A percentile compares a stretch with the other conserved stretches of the same genome.
Evolutionary conservation across 805 yeast genomes (phyloP).

Genomic region (Kurtzmaniella cleridarum): DNA sequence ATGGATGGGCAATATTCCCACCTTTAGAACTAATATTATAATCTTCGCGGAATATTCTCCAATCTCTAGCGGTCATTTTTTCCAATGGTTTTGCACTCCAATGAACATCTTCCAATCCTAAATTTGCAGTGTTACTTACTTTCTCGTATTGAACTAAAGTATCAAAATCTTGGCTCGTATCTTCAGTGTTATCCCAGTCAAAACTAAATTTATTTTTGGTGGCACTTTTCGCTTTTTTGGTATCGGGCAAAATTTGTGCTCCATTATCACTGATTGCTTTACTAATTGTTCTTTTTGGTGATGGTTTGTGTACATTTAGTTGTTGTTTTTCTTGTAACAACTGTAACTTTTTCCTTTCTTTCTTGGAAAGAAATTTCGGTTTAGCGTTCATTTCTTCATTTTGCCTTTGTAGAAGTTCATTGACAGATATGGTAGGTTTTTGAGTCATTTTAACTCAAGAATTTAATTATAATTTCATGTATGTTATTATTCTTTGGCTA

Average conservation of each 20-base stretch:
- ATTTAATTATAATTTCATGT: too few species aligned
- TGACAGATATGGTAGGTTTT: slow-evolving; percentile 21
- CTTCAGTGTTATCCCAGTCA: slow-evolving; percentile 67
- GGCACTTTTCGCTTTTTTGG: slow-evolving; percentile 6
- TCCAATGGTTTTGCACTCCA: slow-evolving; percentile 67
- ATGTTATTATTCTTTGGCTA: too few species aligned
- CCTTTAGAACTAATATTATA: slow-evolving; percentile 58
- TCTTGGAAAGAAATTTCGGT: slow-evolving; percentile 19
- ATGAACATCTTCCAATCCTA: slow-evolving; percentile 25
- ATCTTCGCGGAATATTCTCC: slow-evolving; percentile 84
- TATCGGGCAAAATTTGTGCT: not conserved
- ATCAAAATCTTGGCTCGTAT: slow-evolving; percentile 45
- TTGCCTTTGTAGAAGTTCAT: slow-evolving; percentile 13
- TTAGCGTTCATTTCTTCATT: slow-evolving; percentile 2
- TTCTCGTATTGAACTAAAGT: slow-evolving; percentile 30
- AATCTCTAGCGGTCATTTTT: slow-evolving; percentile 76
- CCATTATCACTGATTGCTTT: slow-evolving; percentile 1
- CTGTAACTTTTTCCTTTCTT: slow-evolving; percentile 10
- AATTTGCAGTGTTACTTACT: slow-evolving; percentile 6
- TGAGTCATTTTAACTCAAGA: slow-evolving; percentile 15
- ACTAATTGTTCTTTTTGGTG: not conserved
- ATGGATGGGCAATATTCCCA: slow-evolving; percentile 44
- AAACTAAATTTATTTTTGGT: slow-evolving; percentile 46
- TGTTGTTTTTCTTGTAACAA: slow-evolving; percentile 5
- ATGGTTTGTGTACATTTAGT: not conserved